A percentile compares a stretch with the other conserved stretches of the same genome.
These are phyloP conservation scores for Blastobotrys muscicola DNA, from an alignment of 805 yeast species.

Conservation along the genomic window DNA sequence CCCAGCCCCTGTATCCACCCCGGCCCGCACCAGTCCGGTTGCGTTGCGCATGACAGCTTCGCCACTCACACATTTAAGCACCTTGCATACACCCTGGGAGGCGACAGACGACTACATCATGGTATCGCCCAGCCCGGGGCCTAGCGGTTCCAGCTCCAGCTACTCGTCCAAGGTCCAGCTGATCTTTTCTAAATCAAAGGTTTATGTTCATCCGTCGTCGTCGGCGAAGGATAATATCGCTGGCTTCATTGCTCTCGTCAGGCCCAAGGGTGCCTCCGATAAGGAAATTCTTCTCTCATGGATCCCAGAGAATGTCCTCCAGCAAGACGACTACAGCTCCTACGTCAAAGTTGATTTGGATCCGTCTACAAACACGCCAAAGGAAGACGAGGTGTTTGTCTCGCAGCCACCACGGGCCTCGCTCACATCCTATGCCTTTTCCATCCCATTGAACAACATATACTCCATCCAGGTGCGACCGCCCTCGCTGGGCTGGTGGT, in stretches of 20 bases:
- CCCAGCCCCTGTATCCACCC: too few relatives aligned
- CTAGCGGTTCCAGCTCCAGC: too few relatives aligned
- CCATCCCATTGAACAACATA: constrained; percentile 46
- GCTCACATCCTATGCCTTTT: constrained; percentile 58
- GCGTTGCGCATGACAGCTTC: too few relatives aligned
- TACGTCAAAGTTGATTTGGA: constrained; percentile 46
- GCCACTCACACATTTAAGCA: too few relatives aligned
- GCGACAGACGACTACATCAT: too few relatives aligned
- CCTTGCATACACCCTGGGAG: too few relatives aligned
- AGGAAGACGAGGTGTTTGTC: constrained; percentile 30
- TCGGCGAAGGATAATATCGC: constrained; percentile 66
- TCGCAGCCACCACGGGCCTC: constrained; percentile 44
- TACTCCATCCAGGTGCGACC: constrained; percentile 77
- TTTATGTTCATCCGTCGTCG: constrained; percentile 73
- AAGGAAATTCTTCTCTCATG: constrained; percentile 56
- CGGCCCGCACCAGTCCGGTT: too few relatives aligned
- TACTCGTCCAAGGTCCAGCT: constrained; percentile 18
- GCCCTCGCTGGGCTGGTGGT: constrained; percentile 86
- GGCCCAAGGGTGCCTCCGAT: constrained; percentile 42
- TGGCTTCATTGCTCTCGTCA: constrained; percentile 63
- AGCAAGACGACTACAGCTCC: constrained; percentile 36
- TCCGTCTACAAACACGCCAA: constrained; percentile 13
- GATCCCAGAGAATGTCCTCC: constrained; percentile 42
- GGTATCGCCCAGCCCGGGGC: too few relatives aligned
- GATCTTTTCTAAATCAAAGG: constrained; percentile 37